These are phyloP conservation scores for Dillenia turbinata DNA, from an alignment of 164 flowering plant species.

Conservation along the genomic window DNA sequence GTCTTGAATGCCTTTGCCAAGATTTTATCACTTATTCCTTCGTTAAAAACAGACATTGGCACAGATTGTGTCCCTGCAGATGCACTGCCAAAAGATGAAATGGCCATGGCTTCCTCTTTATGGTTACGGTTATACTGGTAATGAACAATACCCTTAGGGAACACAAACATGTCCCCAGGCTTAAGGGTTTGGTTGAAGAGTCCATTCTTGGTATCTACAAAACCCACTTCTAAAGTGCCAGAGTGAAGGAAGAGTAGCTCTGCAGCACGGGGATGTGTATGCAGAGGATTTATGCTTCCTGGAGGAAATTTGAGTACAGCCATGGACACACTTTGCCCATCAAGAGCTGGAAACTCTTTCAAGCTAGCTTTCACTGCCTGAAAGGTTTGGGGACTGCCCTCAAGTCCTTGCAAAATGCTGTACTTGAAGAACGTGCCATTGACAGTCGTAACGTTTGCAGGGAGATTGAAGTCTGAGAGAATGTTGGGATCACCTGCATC, in stretches of 20 bases:
- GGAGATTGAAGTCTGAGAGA: conserved; percentile 7
- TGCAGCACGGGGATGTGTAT: conserved; percentile 17
- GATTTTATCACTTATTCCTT: conserved; percentile 12
- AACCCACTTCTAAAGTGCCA: conserved; percentile 16
- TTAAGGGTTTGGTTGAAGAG: conserved; percentile 15
- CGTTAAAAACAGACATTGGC: conserved; percentile 11
- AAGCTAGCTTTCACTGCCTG: conserved; percentile 12
- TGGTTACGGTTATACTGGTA: conserved; percentile 12
- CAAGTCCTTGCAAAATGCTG: conserved; percentile 8
- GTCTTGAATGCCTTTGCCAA: conserved; percentile 14
- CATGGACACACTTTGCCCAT: conserved; percentile 20
- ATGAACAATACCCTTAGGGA: conserved; percentile 24
- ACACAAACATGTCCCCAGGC: conserved; percentile 14
- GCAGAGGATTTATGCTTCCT: conserved; percentile 16
- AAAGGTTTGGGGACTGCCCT: background rate
- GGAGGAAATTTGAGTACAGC: conserved; percentile 15
- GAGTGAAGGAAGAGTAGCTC: conserved; percentile 17
- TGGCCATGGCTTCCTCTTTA: conserved; percentile 10
- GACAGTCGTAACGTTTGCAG: conserved; percentile 6
- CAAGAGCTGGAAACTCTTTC: conserved; percentile 19
- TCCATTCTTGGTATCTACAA: conserved; percentile 11
- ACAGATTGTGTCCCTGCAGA: conserved; percentile 17
- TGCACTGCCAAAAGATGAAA: conserved; percentile 19
- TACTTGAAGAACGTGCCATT: conserved; percentile 12
- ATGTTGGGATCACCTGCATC: conserved; percentile 10